A percentile compares a stretch with the other conserved stretches of the same genome.
These are phyloP conservation scores for Blepharisma japonicum DNA, from an alignment of 73 alveolate genomes.

Conservation along the genomic window DNA sequence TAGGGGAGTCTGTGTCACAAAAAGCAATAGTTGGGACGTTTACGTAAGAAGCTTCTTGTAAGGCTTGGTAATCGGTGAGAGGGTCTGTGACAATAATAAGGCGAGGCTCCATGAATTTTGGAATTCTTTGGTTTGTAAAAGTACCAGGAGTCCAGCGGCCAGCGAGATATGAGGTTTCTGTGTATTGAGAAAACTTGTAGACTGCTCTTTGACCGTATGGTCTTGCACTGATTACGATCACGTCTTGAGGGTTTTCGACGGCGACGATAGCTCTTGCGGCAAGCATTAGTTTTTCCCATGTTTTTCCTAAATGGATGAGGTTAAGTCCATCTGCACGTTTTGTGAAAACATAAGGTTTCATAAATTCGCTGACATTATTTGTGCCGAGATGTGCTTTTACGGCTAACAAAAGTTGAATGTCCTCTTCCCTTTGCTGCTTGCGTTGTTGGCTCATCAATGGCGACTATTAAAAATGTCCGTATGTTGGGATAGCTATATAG, in stretches of 20 bases:
- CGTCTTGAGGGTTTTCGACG: constrained; percentile 74
- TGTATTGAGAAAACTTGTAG: constrained; percentile 90
- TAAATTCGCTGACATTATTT: constrained; percentile 61
- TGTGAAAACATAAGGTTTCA: constrained; percentile 73
- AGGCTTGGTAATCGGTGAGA: constrained; percentile 81
- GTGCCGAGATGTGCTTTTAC: constrained; percentile 57
- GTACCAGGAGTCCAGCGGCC: constrained; percentile 98
- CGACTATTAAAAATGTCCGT: too few relatives aligned
- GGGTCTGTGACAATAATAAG: constrained; percentile 95
- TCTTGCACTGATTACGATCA: constrained; percentile 66
- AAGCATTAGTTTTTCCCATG: constrained; percentile 84
- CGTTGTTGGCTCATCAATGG: too few relatives aligned
- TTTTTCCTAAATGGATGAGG: constrained; percentile 67
- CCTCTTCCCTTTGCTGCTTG: too few relatives aligned
- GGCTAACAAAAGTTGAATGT: too few relatives aligned
- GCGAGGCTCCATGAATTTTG: constrained; percentile 91
- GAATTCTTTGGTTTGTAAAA: constrained; percentile 64
- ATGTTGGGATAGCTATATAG: too few relatives aligned
- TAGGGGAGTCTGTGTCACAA: constrained; percentile 85
- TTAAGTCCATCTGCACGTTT: constrained; percentile 66
- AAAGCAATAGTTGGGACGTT: constrained; percentile 93
- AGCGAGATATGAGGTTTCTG: constrained; percentile 81
- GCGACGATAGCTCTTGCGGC: constrained; percentile 94
- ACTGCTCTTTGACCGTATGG: constrained; percentile 95
- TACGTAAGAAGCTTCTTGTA: constrained; percentile 89